These are phyloP conservation scores for Hortiboletus flavorubellus DNA, from an alignment of 768 basidiomycete species.

Conservation along the genomic window DNA sequence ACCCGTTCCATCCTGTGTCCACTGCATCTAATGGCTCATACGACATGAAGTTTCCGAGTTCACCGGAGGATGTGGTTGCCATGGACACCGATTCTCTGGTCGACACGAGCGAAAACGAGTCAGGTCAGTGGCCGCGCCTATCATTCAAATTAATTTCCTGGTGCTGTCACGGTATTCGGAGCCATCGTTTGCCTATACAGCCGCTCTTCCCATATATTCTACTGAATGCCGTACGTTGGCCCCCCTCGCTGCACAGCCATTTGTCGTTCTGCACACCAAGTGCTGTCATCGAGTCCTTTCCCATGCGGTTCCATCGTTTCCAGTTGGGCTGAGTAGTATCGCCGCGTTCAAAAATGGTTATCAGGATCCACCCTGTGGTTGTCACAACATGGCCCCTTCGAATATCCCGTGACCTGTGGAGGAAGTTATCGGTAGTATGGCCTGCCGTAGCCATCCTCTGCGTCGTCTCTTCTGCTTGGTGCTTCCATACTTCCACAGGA, in stretches of 20 bases:
- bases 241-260: not conserved
- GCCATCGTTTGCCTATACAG: not conserved
- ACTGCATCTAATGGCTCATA: not conserved
- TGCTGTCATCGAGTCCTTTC: not conserved
- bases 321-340: not conserved
- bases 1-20: conserved; percentile 1
- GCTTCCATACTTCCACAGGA: conserved; percentile 21
- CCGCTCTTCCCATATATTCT: not conserved
- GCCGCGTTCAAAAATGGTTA: conserved; percentile 2
- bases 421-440: not conserved
- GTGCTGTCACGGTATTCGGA: not conserved
- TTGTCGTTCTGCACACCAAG: not conserved
- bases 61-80: not conserved
- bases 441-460: conserved; percentile 14
- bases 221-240: not conserved
- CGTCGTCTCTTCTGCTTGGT: not conserved
- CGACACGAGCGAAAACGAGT: not conserved
- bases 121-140: not conserved
- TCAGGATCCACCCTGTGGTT: conserved; percentile 22
- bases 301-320: not conserved
- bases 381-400: not conserved
- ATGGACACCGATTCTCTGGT: not conserved
- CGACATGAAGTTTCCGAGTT: not conserved
- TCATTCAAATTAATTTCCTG: not conserved
- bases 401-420: conserved; percentile 1